A percentile compares a stretch with the other conserved stretches of the same genome.
These are phyloP conservation scores for Sonneratia caseolaris DNA, from an alignment of 345 rosid species.

Conservation along the genomic window DNA sequence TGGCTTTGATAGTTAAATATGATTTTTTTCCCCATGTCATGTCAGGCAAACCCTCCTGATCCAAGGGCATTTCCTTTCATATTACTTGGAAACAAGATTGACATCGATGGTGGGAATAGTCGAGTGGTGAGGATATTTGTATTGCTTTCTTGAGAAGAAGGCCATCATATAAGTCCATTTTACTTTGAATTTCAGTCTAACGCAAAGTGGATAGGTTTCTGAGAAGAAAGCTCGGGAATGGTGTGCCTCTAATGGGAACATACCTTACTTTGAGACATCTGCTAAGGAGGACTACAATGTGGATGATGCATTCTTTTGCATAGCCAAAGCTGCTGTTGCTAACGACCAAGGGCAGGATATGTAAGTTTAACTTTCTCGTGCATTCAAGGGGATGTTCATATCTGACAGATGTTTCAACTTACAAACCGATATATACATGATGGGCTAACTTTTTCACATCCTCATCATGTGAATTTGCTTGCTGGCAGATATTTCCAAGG, in stretches of 20 bases:
- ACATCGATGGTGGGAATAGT: slow-evolving; percentile 96
- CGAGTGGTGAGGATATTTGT: slow-evolving; percentile 62
- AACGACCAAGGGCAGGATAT: slow-evolving; percentile 83
- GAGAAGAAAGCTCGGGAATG: slow-evolving; percentile 97
- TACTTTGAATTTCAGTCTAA: slow-evolving; percentile 3
- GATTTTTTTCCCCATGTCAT: slow-evolving; percentile 13
- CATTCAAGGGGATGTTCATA: background rate
- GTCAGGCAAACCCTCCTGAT: slow-evolving; percentile 76
- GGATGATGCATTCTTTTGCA: slow-evolving; percentile 66
- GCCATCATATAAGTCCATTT: background rate
- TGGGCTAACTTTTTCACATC: background rate
- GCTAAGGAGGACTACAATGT: slow-evolving; percentile 94
- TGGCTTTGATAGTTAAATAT: background rate
- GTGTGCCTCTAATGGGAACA: slow-evolving; percentile 84
- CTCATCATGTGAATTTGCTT: background rate
- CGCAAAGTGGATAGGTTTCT: slow-evolving; percentile 47
- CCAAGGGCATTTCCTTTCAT: slow-evolving; percentile 72
- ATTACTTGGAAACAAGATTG: slow-evolving; percentile 93
- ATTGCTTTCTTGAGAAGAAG: background rate
- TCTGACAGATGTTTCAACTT: background rate
- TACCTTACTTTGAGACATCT: slow-evolving; percentile 87
- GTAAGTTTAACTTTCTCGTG: slow-evolving; percentile 29
- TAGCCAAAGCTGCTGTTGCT: slow-evolving; percentile 78
- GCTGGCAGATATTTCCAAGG: slow-evolving; percentile 82
- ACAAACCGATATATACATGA: background rate